These are phyloP conservation scores for Starmerella potacharoeniae DNA, from an alignment of 805 yeast genomes.

Conservation along the genomic window DNA sequence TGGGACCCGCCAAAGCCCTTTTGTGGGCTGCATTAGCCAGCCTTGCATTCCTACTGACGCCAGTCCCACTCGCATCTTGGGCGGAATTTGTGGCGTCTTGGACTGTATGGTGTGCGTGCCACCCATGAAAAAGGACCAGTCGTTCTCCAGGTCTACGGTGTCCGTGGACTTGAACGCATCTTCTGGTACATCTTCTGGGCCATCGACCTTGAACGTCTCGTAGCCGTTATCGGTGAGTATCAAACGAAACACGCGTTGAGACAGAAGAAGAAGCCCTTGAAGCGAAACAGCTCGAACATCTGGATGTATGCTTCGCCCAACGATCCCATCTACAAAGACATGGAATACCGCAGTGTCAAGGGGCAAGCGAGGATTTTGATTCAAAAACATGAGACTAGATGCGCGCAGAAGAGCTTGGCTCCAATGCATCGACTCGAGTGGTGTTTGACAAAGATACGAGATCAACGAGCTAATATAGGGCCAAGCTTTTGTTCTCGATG, in stretches of 20 bases:
- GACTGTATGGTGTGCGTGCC: not conserved
- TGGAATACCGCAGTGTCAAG: constrained; percentile 11
- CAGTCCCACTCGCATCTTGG: not conserved
- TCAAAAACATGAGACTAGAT: constrained; percentile 18
- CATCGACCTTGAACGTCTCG: constrained; percentile 20
- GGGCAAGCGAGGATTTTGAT: constrained; percentile 22
- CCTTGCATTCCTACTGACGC: constrained; percentile 9
- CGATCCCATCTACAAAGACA: constrained; percentile 20
- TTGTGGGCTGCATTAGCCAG: constrained; percentile 6
- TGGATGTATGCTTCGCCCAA: constrained; percentile 34
- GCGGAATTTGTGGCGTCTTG: not conserved
- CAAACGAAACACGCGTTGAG: constrained; percentile 37
- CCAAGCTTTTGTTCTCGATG: not conserved
- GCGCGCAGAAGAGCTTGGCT: constrained; percentile 14
- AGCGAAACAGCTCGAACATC: constrained; percentile 33
- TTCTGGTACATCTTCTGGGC: not conserved
- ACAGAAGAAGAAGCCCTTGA: constrained; percentile 46
- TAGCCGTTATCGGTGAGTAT: constrained; percentile 41
- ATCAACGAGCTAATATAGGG: constrained; percentile 1
- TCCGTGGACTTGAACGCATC: not conserved
- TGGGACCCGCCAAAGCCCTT: constrained; percentile 9
- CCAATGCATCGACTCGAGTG: constrained; percentile 17
- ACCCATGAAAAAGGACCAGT: constrained; percentile 5
- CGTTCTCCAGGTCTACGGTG: constrained; percentile 1
- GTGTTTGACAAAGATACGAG: not conserved